Base-by-base conservation (phyloP, 306 rosid species). In the Quercus agrifolia region DNA sequence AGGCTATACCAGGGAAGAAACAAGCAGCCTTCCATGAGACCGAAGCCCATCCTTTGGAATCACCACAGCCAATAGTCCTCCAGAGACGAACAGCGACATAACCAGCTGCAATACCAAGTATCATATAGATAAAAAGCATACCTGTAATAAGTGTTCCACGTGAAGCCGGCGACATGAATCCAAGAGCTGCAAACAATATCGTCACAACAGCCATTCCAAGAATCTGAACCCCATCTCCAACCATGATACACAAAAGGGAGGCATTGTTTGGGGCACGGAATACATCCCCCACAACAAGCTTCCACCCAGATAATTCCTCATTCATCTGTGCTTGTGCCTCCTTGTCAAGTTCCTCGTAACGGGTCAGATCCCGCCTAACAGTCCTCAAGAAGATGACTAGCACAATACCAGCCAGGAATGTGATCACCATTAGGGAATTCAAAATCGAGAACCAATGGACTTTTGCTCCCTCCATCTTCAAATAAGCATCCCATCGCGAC, bases 261-360 rank as follows among this genome's bases (percentile, higher is more conserved):
- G 97, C 84, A 73, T 89, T 83, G 4, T 86, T 49, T 30, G 98
- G 98, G n/a, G 97, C 91, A 3, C 98, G 97, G 91, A 92, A 94
- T 71, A 92, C 97, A 88, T 94, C 98, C 74, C 93, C 98, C 51
- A 94, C 98, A 74, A 94, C 98, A 83, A 94, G 97, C 93, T 94
- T 94, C 97, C 97, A 94, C 59, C 98, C 98, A 17, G 98, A 94
- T 74, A 94, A 89, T 79, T 94, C 98, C 74, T 94, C 98, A 28
- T 90, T 94, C 98, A 94, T 94, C 90, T 94, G 97, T n/a, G 97
- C 94, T 78, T 94, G 97, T 27, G 97, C 98, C 84, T 94, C 98
- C 90, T 92, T 94, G 83, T 94, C 98, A 71, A 94, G 92, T 88
- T 94, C 98, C 87, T 94, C 98, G 13, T 94, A 94, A 5, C 92